Base-by-base conservation (phyloP, 768 basidiomycete species). In the Phanerochaete carnosa region DNA sequence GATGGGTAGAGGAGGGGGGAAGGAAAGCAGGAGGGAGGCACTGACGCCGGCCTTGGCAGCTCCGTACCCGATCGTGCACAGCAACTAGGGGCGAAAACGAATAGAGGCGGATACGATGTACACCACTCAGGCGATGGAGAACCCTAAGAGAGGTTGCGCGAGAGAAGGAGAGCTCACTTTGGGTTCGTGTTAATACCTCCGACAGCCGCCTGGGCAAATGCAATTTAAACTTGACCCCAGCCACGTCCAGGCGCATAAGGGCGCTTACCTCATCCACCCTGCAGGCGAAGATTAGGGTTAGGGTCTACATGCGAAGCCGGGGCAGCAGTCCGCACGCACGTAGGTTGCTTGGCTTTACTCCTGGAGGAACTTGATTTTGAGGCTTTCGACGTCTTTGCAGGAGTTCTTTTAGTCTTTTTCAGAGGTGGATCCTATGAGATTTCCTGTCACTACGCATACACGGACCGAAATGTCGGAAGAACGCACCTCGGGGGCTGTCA, bases 371-470 rank as follows among this genome's bases (percentile, higher is more conserved):
- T 30, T n/a, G 47, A 26, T 59, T 76, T 71, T 45, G 68, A 71
- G 1, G 72, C 69, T 69, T 68, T 83, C 4, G 76, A 53, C 66
- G 78, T 83, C 70, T 82, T 83, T 22, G 74, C 61, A 28, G 75
- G 68, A 11, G 77, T 46, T 47, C 55, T 62, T 45, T 43, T 56
- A 16, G 62, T 22, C 56, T 43, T 53, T 46, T 65, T 61, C 62
- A 35, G 29, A 19, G 55, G 47, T 37, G 60, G 61, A 58, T 57
- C 59, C 57, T 49, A 26, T 25, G 23, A 13, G 30, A 32, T n/a
- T n/a, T 4, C 13, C 13, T 7, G 51, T 32, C 12, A 33, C 16
- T n/a, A 23, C 15, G 30, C 29, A 23, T 33, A 22, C 51, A 22
- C 8, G 29, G 12, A 52, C 51, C 16, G 51, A 19, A 32, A 19